phyloP scores from a whole-genome alignment of 1,139 yeast genomes.

The Kodamaea plutei region DNA sequence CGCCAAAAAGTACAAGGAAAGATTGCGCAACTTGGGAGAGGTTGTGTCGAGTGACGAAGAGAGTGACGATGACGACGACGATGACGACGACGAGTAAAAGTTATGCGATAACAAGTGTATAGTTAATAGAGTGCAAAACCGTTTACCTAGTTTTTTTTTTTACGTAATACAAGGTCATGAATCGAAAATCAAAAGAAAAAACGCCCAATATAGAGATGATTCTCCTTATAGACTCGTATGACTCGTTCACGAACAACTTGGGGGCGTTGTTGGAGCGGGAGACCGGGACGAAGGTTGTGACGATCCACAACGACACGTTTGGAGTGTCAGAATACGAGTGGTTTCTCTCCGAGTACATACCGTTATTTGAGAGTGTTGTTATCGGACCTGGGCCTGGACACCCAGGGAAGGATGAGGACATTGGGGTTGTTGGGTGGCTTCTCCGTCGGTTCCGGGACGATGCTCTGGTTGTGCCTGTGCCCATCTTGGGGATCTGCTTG shows the following conservation, averaged over 20 bases:
- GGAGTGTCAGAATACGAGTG: slow-evolving; percentile 27
- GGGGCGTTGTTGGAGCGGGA: slow-evolving; percentile 56
- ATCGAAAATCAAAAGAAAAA: background rate
- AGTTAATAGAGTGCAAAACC: background rate
- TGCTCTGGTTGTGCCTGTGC: slow-evolving; percentile 32
- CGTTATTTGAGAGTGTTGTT: slow-evolving; percentile 68
- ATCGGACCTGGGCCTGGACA: slow-evolving; percentile 98
- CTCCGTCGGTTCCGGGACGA: slow-evolving; percentile 25
- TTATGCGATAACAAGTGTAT: no score
- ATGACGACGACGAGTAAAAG: slow-evolving; percentile 12
- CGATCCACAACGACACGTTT: slow-evolving; percentile 74
- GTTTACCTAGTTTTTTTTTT: background rate
- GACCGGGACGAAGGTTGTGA: slow-evolving; percentile 53
- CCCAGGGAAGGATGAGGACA: slow-evolving; percentile 60
- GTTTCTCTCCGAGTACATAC: slow-evolving; percentile 35
- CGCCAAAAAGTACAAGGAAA: slow-evolving; percentile 53
- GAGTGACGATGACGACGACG: slow-evolving; percentile 30
- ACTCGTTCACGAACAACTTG: slow-evolving; percentile 86
- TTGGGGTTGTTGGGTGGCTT: slow-evolving; percentile 69
- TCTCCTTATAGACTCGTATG: slow-evolving; percentile 86
- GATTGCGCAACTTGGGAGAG: slow-evolving; percentile 46
- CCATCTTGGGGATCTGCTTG: slow-evolving; percentile 85
- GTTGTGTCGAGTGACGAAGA: slow-evolving; percentile 47
- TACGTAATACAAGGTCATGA: background rate
- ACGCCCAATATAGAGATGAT: slow-evolving; percentile 41